Conservation (phyloP, 2,329 filamentous ascomycete genomes). For the Plenodomus tracheiphilus region DNA sequence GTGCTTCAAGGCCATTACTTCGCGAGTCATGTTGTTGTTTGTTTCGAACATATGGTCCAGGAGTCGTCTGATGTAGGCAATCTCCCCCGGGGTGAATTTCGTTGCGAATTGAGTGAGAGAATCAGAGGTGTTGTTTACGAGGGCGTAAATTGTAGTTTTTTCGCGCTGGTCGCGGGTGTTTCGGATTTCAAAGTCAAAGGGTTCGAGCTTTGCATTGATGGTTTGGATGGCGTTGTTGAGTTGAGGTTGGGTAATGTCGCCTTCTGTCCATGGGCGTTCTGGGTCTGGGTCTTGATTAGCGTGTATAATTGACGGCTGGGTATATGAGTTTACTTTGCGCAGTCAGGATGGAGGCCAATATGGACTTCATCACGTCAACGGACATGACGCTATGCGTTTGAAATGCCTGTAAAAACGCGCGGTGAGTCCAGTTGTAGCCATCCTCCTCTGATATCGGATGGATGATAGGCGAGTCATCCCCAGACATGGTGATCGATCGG, state of each 20-base stretch:
- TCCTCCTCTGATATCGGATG: conserved; percentile 15
- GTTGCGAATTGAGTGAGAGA: conserved; percentile 85
- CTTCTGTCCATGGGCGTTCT: conserved; percentile 53
- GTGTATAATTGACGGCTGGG: not conserved
- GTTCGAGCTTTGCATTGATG: conserved; percentile 72
- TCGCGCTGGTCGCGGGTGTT: conserved; percentile 69
- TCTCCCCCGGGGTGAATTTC: conserved; percentile 76
- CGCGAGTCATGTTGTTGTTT: conserved; percentile 77
- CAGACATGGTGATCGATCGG: conserved; percentile 12
- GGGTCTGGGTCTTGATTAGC: conserved; percentile 31
- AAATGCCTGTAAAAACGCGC: conserved; percentile 89
- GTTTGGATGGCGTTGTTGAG: conserved; percentile 70
- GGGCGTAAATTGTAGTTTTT: conserved; percentile 71
- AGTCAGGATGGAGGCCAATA: conserved; percentile 75
- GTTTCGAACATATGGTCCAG: conserved; percentile 91
- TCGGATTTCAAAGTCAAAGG: conserved; percentile 87
- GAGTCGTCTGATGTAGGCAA: conserved; percentile 84
- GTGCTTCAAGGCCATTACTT: conserved; percentile 79
- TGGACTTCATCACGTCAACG: conserved; percentile 68
- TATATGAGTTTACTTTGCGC: conserved; percentile 52
- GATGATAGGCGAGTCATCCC: conserved; percentile 16
- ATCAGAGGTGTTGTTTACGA: conserved; percentile 89
- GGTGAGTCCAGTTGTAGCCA: conserved; percentile 62
- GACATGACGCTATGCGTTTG: conserved; percentile 78
- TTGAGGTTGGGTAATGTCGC: conserved; percentile 69